A percentile compares a stretch with the other conserved stretches of the same genome.
phyloP scores from a whole-genome alignment of 1,139 yeast species.

The Maudiozyma humilis region DNA sequence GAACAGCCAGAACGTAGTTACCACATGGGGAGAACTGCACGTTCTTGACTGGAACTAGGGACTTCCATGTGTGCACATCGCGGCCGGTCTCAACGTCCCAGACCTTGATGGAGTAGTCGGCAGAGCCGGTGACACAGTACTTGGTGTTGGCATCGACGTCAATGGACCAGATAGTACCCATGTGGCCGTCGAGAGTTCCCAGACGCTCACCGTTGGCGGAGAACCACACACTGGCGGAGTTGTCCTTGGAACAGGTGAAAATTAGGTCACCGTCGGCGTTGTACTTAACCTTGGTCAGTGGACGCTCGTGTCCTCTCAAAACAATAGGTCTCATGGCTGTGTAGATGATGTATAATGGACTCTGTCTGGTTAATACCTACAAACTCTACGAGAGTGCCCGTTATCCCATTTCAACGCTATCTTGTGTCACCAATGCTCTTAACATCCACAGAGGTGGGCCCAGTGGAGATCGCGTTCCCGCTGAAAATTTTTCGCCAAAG shows the following conservation, averaged over 20 bases:
- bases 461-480: neutral
- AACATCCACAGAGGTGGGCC: neutral
- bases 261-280: constrained; percentile 92
- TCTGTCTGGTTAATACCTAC: neutral
- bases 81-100: constrained; percentile 82
- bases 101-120: constrained; percentile 76
- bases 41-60: constrained; percentile 81
- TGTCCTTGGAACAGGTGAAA: constrained; percentile 89
- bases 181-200: constrained; percentile 85
- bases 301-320: constrained; percentile 77
- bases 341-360: constrained; percentile 6
- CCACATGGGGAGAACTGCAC: constrained; percentile 80
- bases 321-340: constrained; percentile 44
- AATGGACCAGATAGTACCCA: constrained; percentile 93
- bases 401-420: neutral
- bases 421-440: too few species aligned
- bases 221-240: constrained; percentile 85
- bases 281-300: constrained; percentile 84
- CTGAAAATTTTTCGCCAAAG: neutral
- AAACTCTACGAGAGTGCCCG: neutral
- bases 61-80: constrained; percentile 63
- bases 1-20: constrained; percentile 59
- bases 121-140: constrained; percentile 80
- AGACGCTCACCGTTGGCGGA: constrained; percentile 93
- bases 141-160: constrained; percentile 69